Percentiles rank a stretch among this genome's conserved stretches.
Evolutionary conservation across 495 filamentous ascomycete genomes (phyloP).

Genomic region (Annulohypoxylon nitens): DNA sequence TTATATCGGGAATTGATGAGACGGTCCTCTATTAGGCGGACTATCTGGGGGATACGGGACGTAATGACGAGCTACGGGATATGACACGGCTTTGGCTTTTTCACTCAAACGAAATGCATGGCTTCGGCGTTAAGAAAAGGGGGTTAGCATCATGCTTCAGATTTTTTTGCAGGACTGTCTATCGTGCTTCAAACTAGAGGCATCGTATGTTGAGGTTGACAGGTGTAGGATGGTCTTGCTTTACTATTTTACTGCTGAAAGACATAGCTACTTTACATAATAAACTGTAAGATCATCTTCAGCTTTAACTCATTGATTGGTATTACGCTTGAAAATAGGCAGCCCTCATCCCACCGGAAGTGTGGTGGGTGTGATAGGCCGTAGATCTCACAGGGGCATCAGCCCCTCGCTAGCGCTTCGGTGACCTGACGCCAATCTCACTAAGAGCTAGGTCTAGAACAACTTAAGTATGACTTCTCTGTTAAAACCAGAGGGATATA

Average conservation of each 20-base stretch:
- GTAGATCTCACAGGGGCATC: conserved; percentile 29
- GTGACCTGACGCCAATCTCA: conserved; percentile 23
- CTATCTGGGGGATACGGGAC: neutral
- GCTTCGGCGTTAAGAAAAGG: conserved; percentile 42
- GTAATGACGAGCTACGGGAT: conserved; percentile 32
- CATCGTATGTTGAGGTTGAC: conserved; percentile 10
- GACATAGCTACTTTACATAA: neutral
- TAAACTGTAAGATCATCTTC: conserved; percentile 16
- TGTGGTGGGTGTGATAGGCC: neutral
- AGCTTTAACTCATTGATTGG: neutral
- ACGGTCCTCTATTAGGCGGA: neutral
- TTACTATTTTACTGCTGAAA: conserved; percentile 6
- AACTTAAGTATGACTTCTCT: neutral
- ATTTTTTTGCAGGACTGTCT: conserved; percentile 3
- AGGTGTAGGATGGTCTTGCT: conserved; percentile 18
- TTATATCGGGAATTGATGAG: neutral
- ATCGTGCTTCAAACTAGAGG: conserved; percentile 20
- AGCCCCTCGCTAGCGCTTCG: conserved; percentile 30
- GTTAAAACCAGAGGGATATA: conserved; percentile 1
- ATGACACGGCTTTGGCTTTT: conserved; percentile 37
- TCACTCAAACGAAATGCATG: conserved; percentile 35
- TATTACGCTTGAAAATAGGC: neutral
- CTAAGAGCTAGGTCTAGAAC: conserved; percentile 15
- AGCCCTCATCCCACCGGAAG: conserved; percentile 3
- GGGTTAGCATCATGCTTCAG: conserved; percentile 18